Percentiles rank a stretch among this genome's conserved stretches.
phyloP scores from a whole-genome alignment of 2,329 filamentous ascomycete species.

The Endocalyx cinctus region DNA sequence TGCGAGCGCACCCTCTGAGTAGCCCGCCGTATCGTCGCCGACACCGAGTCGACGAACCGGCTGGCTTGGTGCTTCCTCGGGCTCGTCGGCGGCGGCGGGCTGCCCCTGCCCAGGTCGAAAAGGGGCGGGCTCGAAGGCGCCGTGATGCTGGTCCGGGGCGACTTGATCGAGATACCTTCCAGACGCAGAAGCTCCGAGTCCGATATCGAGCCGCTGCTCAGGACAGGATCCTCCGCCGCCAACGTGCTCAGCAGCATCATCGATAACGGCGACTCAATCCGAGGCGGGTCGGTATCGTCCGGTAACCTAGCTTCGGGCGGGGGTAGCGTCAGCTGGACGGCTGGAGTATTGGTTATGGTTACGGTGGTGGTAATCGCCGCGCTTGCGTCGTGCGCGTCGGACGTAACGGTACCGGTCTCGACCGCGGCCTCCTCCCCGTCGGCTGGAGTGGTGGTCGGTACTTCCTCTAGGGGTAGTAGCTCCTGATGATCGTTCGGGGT shows the following conservation, averaged over 20 bases:
- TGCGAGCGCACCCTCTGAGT: constrained; percentile 17
- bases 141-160: constrained; percentile 18
- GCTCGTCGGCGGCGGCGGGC: constrained; percentile 25
- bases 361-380: background rate
- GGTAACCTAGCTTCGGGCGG: constrained; percentile 5
- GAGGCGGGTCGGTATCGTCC: too few relatives aligned
- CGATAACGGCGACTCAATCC: constrained; percentile 8
- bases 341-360: background rate
- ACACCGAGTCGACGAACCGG: constrained; percentile 23
- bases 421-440: constrained; percentile 1
- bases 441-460: constrained; percentile 5
- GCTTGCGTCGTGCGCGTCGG: too few relatives aligned
- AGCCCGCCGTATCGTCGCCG: constrained; percentile 21
- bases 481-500: constrained; percentile 15
- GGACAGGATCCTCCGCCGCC: constrained; percentile 19
- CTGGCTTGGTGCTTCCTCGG: constrained; percentile 22
- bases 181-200: constrained; percentile 43
- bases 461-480: constrained; percentile 10
- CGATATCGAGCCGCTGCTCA: constrained; percentile 37
- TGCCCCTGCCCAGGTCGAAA: too few relatives aligned
- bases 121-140: constrained; percentile 19
- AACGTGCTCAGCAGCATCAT: constrained; percentile 12
- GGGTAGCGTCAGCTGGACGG: constrained; percentile 8
- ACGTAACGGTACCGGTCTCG: too few relatives aligned
- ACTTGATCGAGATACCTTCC: constrained; percentile 42